phyloP scores from a whole-genome alignment of 2,329 filamentous ascomycete genomes.

The Biscogniauxia marginata region DNA sequence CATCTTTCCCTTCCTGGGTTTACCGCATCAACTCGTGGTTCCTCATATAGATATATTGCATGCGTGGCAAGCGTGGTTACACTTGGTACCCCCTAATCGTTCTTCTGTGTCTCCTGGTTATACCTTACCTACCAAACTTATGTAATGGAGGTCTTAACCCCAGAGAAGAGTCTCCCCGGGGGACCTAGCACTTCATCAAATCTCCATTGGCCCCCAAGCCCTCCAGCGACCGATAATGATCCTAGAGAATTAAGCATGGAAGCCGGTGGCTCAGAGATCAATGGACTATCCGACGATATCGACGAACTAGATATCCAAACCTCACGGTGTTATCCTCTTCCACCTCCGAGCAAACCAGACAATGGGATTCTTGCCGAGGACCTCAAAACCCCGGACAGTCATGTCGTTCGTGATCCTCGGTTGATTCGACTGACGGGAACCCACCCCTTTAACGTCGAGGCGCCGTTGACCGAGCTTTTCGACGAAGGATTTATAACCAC shows the following conservation, averaged over 20 bases:
- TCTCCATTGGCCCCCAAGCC: conserved; percentile 37
- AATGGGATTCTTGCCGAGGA: conserved; percentile 71
- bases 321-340: conserved; percentile 57
- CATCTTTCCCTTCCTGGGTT: neutral
- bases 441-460: conserved; percentile 89
- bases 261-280: conserved; percentile 22
- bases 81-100: conserved; percentile 2
- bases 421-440: conserved; percentile 84
- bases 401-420: conserved; percentile 76
- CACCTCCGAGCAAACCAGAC: conserved; percentile 58
- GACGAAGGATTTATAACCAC: conserved; percentile 82
- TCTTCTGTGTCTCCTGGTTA: neutral
- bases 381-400: conserved; percentile 76
- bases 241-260: conserved; percentile 37
- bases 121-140: conserved; percentile 3
- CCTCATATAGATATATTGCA: neutral
- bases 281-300: conserved; percentile 10
- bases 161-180: neutral
- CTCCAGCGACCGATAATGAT: conserved; percentile 39
- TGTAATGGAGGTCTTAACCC: neutral
- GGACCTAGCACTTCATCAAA: conserved; percentile 4
- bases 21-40: neutral
- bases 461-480: conserved; percentile 75
- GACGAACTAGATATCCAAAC: conserved; percentile 16
- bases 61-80: conserved; percentile 13